phyloP scores from a whole-genome alignment of 768 basidiomycete genomes.

The Leccinum longicurvipes region DNA sequence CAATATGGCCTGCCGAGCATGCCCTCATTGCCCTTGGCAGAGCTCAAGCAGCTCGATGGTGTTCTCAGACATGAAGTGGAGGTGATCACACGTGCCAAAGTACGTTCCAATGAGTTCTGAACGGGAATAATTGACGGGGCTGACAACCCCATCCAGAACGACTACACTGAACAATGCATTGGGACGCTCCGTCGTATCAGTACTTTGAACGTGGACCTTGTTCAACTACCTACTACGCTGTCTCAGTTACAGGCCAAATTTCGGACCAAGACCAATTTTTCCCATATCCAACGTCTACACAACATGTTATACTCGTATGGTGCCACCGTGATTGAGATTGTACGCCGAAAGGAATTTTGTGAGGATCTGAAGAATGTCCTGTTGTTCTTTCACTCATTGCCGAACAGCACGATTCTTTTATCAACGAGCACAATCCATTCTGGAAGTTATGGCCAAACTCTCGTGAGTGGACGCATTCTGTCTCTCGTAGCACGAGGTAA shows the following conservation, averaged over 20 bases:
- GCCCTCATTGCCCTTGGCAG: slow-evolving; percentile 33
- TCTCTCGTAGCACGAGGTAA: slow-evolving; percentile 5
- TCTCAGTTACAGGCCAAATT: slow-evolving; percentile 67
- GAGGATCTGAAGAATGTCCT: slow-evolving; percentile 24
- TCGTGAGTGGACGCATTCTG: slow-evolving; percentile 51
- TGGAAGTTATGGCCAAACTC: slow-evolving; percentile 85
- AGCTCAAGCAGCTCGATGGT: slow-evolving; percentile 62
- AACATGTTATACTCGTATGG: slow-evolving; percentile 91
- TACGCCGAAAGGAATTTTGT: slow-evolving; percentile 89
- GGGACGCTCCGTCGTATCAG: slow-evolving; percentile 72
- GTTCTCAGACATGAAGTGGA: slow-evolving; percentile 59
- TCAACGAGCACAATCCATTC: slow-evolving; percentile 72
- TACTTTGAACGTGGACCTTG: slow-evolving; percentile 74
- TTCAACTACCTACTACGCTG: slow-evolving; percentile 66
- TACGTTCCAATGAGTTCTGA: slow-evolving; percentile 20
- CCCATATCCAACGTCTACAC: slow-evolving; percentile 88
- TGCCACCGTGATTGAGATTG: slow-evolving; percentile 86
- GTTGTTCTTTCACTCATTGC: slow-evolving; percentile 3
- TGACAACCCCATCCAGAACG: slow-evolving; percentile 49
- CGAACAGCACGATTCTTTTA: slow-evolving; percentile 71
- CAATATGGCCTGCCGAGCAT: not conserved
- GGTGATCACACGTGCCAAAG: slow-evolving; percentile 54
- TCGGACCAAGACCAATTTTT: slow-evolving; percentile 76
- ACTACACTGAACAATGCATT: slow-evolving; percentile 66
- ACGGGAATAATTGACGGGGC: not conserved